These are phyloP conservation scores for Pestalotiopsis sp. DNA, from an alignment of 2,329 filamentous ascomycete genomes.

Conservation along the genomic window DNA sequence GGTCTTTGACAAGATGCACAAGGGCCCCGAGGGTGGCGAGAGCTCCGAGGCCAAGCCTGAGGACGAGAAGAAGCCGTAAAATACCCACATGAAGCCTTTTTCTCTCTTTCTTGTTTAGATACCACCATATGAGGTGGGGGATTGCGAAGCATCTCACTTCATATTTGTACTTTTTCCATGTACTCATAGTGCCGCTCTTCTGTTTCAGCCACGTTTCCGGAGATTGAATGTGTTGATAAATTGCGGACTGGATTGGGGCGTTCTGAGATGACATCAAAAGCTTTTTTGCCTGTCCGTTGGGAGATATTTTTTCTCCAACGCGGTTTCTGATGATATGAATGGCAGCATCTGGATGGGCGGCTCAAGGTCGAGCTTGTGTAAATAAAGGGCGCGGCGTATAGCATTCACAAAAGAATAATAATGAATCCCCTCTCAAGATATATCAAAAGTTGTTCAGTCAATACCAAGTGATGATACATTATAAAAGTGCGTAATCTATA, in stretches of 20 bases:
- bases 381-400: constrained; percentile 40
- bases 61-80: constrained; percentile 69
- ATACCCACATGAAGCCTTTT: constrained; percentile 13
- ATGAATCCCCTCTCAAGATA: constrained; percentile 58
- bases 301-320: constrained; percentile 23
- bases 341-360: constrained; percentile 43
- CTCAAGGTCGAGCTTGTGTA: constrained; percentile 43
- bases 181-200: constrained; percentile 52
- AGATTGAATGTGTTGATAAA: constrained; percentile 38
- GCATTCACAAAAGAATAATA: constrained; percentile 47
- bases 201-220: constrained; percentile 21
- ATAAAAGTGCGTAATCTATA: no score
- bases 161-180: constrained; percentile 47
- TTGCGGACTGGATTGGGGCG: constrained; percentile 33
- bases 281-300: constrained; percentile 26
- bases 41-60: constrained; percentile 52
- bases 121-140: constrained; percentile 31
- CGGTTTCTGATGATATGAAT: constrained; percentile 49
- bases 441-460: neutral
- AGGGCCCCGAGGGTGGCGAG: constrained; percentile 74
- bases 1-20: constrained; percentile 99
- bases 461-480: neutral
- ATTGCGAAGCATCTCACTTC: constrained; percentile 35
- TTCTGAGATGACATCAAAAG: constrained; percentile 36
- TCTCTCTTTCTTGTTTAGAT: constrained; percentile 23